Conservation (phyloP, 1,284 basidiomycete genomes). For the Athelia psychrophila region DNA sequence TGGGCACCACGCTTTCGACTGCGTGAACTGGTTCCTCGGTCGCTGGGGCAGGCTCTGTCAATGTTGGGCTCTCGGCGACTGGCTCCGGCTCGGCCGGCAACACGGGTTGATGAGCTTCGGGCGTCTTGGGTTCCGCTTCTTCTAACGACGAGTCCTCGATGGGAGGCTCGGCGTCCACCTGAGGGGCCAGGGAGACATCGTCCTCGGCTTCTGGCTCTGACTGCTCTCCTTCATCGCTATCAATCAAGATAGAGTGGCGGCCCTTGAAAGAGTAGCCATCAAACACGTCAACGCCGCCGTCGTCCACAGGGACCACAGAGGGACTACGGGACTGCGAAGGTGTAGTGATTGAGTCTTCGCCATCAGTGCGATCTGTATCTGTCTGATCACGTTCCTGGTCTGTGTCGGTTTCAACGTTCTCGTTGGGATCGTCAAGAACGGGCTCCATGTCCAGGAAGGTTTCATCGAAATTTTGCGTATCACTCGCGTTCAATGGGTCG, state of each 20-base stretch:
- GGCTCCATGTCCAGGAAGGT: conserved; percentile 95
- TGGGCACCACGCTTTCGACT: not conserved
- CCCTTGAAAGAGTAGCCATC: conserved; percentile 91
- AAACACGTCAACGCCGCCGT: conserved; percentile 69
- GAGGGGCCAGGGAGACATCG: conserved; percentile 15
- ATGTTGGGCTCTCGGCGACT: conserved; percentile 7
- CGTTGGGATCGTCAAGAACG: conserved; percentile 72
- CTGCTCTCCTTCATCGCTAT: conserved; percentile 59
- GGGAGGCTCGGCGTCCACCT: not conserved
- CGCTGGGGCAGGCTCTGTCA: too few species aligned
- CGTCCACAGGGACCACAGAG: conserved; percentile 50
- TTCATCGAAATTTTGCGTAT: conserved; percentile 98
- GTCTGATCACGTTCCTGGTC: conserved; percentile 60
- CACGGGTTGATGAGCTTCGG: conserved; percentile 56
- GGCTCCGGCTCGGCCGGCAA: conserved; percentile 35
- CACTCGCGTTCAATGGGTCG: conserved; percentile 89
- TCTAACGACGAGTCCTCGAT: conserved; percentile 18
- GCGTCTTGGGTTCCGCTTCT: conserved; percentile 62
- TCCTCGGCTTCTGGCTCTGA: conserved; percentile 39
- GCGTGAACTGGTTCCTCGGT: conserved; percentile 10
- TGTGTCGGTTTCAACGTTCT: conserved; percentile 56
- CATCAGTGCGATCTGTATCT: conserved; percentile 69
- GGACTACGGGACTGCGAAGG: conserved; percentile 73
- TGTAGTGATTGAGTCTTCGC: conserved; percentile 66
- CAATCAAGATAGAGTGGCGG: conserved; percentile 72